Evolutionary conservation across 495 filamentous ascomycete genomes (phyloP).

Genomic region (Podospora australis): DNA sequence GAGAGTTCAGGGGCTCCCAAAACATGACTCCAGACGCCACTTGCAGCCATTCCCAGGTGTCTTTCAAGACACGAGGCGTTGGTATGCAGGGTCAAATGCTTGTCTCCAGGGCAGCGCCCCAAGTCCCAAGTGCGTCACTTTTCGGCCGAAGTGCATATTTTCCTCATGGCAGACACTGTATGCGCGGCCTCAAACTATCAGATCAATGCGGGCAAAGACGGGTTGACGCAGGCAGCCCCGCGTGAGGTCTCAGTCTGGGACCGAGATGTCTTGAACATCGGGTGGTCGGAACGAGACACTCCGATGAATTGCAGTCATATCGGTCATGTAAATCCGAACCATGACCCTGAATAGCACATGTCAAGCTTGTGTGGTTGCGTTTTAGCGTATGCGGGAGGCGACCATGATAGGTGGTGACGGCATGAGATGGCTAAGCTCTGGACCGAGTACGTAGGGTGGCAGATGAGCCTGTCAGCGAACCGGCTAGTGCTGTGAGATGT

Average conservation of each 20-base stretch:
- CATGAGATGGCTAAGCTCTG: neutral
- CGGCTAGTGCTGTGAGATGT: neutral
- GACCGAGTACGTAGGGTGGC: neutral
- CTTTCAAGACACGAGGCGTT: neutral
- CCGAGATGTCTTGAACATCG: conserved; percentile 1
- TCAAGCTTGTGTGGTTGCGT: conserved; percentile 2
- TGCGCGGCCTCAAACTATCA: neutral
- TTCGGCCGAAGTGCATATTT: conserved; percentile 1
- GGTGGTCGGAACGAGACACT: neutral
- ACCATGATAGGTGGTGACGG: neutral
- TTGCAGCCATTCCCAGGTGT: neutral
- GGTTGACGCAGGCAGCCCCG: neutral
- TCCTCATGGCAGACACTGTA: neutral
- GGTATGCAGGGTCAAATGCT: neutral
- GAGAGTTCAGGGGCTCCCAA: neutral
- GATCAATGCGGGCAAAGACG: neutral
- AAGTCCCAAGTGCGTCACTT: conserved; percentile 4
- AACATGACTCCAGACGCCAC: neutral
- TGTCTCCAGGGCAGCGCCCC: neutral
- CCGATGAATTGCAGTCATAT: neutral
- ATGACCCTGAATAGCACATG: conserved; percentile 4
- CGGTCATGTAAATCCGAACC: too few species aligned
- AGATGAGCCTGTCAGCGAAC: conserved; percentile 2
- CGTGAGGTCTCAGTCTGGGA: conserved; percentile 3
- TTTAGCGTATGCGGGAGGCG: neutral